Evolutionary conservation across 495 filamentous ascomycete genomes (phyloP), one percentile per base, ranked within the genome.

Genomic region (Penicillium soppii): DNA sequence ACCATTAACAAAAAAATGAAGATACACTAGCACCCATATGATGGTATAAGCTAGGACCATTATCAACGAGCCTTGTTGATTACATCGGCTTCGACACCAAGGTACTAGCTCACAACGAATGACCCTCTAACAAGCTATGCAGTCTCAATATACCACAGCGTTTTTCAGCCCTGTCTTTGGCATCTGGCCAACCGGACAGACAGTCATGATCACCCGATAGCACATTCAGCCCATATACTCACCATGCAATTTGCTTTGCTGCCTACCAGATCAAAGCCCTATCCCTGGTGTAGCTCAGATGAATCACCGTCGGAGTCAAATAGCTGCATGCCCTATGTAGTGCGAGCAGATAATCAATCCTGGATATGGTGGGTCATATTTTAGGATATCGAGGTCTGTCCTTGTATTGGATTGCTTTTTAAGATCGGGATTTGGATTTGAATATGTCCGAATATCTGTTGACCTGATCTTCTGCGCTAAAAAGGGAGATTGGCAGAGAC

Each of bases 401-500:
- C n/a, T n/a, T n/a, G n/a, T n/a, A n/a, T n/a, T n/a, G n/a, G n/a
- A n/a, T n/a, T 37, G 17, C 16, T 19, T 25, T 27, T 27, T 23
- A 4, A 43, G 15, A 43, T 27, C 7, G 8, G 15, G n/a, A 5
- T 43, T 19, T 27, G 16, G 2, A 13, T 29, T 16, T 9, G 33
- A 50, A 57, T 50, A 36, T 47, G 59, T 36, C 41, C 30, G 39
- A 50, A 33, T 35, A 15, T 27, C 9, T 27, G 19, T n/a, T n/a
- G n/a, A n/a, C 7, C 10, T 12, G 29, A 32, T 5, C 27, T 16
- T 22, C 16, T n/a, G n/a, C 7, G 15, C 12, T 27, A 29, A n/a
- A n/a, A 9, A 20, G 10, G 32, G 5, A 40, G 23, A 9, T 19
- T 19, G 33, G n/a, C n/a, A n/a, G n/a, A n/a, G 46, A 20, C 17